Evolutionary conservation across 257 asterid genomes (phyloP).

Genomic region (Cynanchum wilfordii): DNA sequence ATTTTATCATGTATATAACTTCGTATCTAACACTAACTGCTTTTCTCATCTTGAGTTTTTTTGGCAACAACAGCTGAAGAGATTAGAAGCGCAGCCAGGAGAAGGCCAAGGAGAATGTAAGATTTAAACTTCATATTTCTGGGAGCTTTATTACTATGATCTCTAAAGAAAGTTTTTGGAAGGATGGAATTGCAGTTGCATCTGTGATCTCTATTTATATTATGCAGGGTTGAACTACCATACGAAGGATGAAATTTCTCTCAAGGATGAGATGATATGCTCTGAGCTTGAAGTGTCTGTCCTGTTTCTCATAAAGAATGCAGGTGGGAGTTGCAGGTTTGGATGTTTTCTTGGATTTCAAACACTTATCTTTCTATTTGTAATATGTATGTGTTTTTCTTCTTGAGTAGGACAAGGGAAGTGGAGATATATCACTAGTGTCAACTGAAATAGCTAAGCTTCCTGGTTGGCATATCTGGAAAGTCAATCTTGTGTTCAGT

Average conservation of each 20-base stretch:
- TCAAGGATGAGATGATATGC: not conserved
- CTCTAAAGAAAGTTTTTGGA: not conserved
- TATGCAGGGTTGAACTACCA: not conserved
- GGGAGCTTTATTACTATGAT: not conserved
- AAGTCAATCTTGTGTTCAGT: not conserved
- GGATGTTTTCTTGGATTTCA: not conserved
- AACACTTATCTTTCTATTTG: not conserved
- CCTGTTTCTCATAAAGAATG: slow-evolving; percentile 1
- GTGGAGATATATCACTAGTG: not conserved
- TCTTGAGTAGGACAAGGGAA: not conserved
- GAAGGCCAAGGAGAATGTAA: slow-evolving; percentile 5
- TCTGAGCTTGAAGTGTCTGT: not conserved
- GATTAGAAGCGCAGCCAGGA: slow-evolving; percentile 2
- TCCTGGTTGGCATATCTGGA: not conserved
- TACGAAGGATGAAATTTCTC: not conserved
- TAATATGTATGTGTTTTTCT: not conserved
- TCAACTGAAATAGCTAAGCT: not conserved
- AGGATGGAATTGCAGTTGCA: not conserved
- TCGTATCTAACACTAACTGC: not conserved
- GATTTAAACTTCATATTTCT: slow-evolving; percentile 14
- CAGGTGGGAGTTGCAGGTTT: slow-evolving; percentile 6
- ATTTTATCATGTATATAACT: not conserved
- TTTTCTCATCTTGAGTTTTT: slow-evolving; percentile 3
- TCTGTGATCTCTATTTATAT: slow-evolving; percentile 5
- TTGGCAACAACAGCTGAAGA: slow-evolving; percentile 4